Evolutionary conservation across 2,329 filamentous ascomycete species (phyloP), one percentile per base, ranked within the genome.

Genomic region (Alternaria dauci): DNA sequence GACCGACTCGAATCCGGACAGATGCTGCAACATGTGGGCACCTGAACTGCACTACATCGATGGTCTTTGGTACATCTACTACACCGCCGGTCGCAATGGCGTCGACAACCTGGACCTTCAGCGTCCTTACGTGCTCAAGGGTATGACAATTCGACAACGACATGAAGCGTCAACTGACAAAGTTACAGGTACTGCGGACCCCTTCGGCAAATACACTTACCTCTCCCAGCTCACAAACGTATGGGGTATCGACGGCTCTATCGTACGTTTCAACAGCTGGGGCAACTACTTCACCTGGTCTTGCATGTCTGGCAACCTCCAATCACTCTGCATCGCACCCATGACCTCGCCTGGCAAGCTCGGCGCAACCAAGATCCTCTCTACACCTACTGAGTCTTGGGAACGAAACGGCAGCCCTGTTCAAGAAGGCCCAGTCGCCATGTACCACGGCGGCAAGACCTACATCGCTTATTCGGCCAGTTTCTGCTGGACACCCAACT

Each of bases 241-340:
- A 38, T 74, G 71, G 71, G 74, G 76, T 41, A 83, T 88, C 55
- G 85, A 88, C 67, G 85, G 81, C 11, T 83, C 84, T 0, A 78
- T 87, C 55, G 76, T 87, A 0, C 81, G 82, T 18, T 82, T 85
- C n/a, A 75, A 66, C 30, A 80, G 80, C 41, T 71, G 68, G 68
- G 74, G 77, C 30, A 83, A 84, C 72, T 87, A 86, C 74, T 83
- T 87, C 39, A 79, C 86, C 53, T 87, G 81, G 75, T 87, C 83
- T 1, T 86, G 84, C 69, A 82, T 84, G 73, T 79, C 81, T 14
- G 78, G 79, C 39, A 78, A 67, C 76, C 76, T 80, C 4, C 80
- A 82, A 57, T 76, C 74, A 2, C 68, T 82, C 16, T 82, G 78
- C 66, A 81, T 81, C 38, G 79, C 81, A 5, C 70, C 75, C 16